Evolutionary conservation across 2,329 filamentous ascomycete genomes (phyloP), one percentile per base, ranked within the genome.

Genomic region (Botrytis deweyae): DNA sequence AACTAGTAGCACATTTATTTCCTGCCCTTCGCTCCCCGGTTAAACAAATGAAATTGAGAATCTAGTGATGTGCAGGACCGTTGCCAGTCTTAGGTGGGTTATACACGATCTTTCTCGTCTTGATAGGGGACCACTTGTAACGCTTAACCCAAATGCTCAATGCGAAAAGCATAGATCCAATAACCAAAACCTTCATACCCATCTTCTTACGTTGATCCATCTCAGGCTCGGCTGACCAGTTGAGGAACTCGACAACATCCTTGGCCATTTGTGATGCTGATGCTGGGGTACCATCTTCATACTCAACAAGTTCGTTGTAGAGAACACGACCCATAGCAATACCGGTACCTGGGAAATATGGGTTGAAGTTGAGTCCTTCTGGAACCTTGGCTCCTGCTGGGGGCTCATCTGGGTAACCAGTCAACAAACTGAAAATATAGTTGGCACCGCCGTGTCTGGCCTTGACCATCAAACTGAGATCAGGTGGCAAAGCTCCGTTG

Each of bases 121-220:
- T 99, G 84, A 99, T 87, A 81, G 93, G 91, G 75, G 94, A 89
- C 96, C 96, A 99, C 91, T 98, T 99, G 91, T 99, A 99, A 87
- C 95, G 91, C 93, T 99, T 99, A 78, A 98, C 92, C 94, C 95
- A 99, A 80, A 99, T 90, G 84, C 93, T 97, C 81, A 98, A 81
- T 73, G 93, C 94, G 82, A 94, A 92, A 77, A 99, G 87, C 76
- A 91, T 89, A 76, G 92, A 88, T 72, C 91, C 90, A 78, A 97
- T 89, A 78, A 92, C 90, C 80, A 99, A 84, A 72, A 97, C 93
- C 91, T 99, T 98, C 89, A 97, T 91, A 81, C 96, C 96, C 96
- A 98, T 99, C 88, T 94, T 96, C 93, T 99, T 99, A 83, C 96
- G 93, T 83, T 98, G 92, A 82, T 99, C 96, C 94, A 98, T 97